phyloP scores from a whole-genome alignment of 2,329 filamentous ascomycete species.

The Achaetomium macrosporum region DNA sequence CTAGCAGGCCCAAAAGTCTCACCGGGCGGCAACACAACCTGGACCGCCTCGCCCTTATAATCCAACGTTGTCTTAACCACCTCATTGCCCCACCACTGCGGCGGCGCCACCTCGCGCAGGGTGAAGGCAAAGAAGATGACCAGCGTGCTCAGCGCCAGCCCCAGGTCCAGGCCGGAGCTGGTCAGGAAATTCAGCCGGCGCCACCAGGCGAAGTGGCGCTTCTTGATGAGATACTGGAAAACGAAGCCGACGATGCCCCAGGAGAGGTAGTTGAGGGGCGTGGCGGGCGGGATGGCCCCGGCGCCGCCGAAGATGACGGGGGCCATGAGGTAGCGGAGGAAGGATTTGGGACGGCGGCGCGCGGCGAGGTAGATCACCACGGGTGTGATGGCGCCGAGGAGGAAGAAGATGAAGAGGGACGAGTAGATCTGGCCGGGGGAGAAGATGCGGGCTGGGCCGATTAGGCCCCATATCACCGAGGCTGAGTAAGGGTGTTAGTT shows the following conservation, averaged over 20 bases:
- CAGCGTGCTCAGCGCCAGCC: slow-evolving; percentile 60
- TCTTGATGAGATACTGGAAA: slow-evolving; percentile 64
- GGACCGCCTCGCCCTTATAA: slow-evolving; percentile 52
- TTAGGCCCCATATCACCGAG: slow-evolving; percentile 62
- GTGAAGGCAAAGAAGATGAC: slow-evolving; percentile 66
- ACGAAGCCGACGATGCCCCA: slow-evolving; percentile 66
- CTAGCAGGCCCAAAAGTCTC: slow-evolving; percentile 55
- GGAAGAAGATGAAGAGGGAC: slow-evolving; percentile 54
- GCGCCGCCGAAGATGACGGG: slow-evolving; percentile 59
- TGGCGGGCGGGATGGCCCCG: slow-evolving; percentile 56
- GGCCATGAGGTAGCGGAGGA: slow-evolving; percentile 50
- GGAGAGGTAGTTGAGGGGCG: slow-evolving; percentile 67
- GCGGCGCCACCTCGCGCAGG: slow-evolving; percentile 54
- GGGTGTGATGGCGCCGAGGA: slow-evolving; percentile 48
- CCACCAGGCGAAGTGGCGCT: slow-evolving; percentile 64
- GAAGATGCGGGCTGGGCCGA: slow-evolving; percentile 59
- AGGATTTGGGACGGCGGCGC: slow-evolving; percentile 46
- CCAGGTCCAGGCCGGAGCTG: slow-evolving; percentile 63
- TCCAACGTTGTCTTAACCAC: slow-evolving; percentile 58
- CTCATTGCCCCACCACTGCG: slow-evolving; percentile 64
- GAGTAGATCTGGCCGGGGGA: slow-evolving; percentile 57
- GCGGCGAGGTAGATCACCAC: slow-evolving; percentile 46
- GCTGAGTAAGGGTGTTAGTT: slow-evolving; percentile 32
- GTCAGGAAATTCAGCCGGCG: slow-evolving; percentile 67
- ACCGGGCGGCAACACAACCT: slow-evolving; percentile 45